Conservation (phyloP, 768 basidiomycete genomes). For the Podaxis sp. region DNA sequence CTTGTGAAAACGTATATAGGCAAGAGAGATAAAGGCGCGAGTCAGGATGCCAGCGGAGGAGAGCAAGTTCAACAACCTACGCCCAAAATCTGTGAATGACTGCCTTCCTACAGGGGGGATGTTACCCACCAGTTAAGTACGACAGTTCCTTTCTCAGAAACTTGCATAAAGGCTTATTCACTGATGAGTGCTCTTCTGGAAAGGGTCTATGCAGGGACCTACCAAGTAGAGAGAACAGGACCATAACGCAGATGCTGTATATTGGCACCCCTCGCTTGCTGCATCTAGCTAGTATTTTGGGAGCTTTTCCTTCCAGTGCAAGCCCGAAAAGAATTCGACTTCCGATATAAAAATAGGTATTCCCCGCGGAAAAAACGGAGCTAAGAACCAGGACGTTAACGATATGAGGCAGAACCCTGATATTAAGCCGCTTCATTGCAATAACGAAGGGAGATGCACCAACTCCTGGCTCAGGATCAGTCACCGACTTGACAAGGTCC, state of each 20-base stretch:
- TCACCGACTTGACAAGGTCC: constrained; percentile 47
- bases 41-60: constrained; percentile 47
- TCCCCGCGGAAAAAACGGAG: constrained; percentile 71
- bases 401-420: constrained; percentile 64
- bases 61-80: constrained; percentile 49
- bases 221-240: constrained; percentile 36
- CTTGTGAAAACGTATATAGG: constrained; percentile 46
- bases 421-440: constrained; percentile 67
- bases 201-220: not conserved
- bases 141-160: constrained; percentile 45
- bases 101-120: not conserved
- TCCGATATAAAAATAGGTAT: constrained; percentile 63
- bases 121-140: constrained; percentile 44
- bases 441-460: constrained; percentile 83
- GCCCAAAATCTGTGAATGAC: not conserved
- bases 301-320: constrained; percentile 63
- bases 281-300: constrained; percentile 49
- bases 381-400: constrained; percentile 72
- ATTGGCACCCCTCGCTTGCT: constrained; percentile 57
- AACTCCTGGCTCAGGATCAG: constrained; percentile 53
- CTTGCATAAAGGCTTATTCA: constrained; percentile 41
- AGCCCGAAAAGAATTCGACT: constrained; percentile 52
- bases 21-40: constrained; percentile 45
- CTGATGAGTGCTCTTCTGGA: not conserved
- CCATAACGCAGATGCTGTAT: constrained; percentile 45